Evolutionary conservation across 306 rosid genomes (phyloP), one percentile per base, ranked within the genome.

Genomic region (Fragaria vesca): DNA sequence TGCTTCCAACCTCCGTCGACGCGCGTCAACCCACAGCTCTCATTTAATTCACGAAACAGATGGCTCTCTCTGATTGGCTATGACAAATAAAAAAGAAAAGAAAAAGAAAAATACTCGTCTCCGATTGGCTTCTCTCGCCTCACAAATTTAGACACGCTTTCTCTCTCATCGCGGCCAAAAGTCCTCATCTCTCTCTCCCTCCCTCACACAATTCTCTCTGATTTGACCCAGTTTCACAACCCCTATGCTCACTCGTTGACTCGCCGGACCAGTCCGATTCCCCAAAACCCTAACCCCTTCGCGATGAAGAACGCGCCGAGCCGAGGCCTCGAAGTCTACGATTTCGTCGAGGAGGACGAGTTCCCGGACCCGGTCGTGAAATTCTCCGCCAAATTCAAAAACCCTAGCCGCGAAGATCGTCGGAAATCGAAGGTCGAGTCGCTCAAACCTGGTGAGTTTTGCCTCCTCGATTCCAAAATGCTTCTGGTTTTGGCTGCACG

Each of bases 331-430:
- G 82, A 73, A 9, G 94, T 87, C 42, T 87, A 85, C 84, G 96
- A 89, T 80, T 91, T 84, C 85, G 79, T 78, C 65, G 87, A 86
- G 58, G 90, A 90, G 32, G 98, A 91, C 34, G 90, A 80, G 70
- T 81, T 30, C 6, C 63, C 77, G 3, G 88, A 86, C 52, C 65
- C 76, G 73, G 72, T 71, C 66, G 81, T 48, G 9, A 88, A 83
- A 24, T 75, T 38, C 28, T 28, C 73, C 36, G 51, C 12, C 50
- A 80, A 82, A 58, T 74, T 76, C 66, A 76, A 81, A 74, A 87
- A 74, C 91, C 86, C 91, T 80, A 79, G 69, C 72, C 43, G 40
- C 71, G 83, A 68, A 9, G 71, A 65, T 9, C 75, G 69, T 60
- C 57, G 81, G 67, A 36, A 36, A 63, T 78, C 55, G 77, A 82